These are phyloP conservation scores for Macaranga tanarius DNA, from an alignment of 441 rosid genomes.

Conservation along the genomic window DNA sequence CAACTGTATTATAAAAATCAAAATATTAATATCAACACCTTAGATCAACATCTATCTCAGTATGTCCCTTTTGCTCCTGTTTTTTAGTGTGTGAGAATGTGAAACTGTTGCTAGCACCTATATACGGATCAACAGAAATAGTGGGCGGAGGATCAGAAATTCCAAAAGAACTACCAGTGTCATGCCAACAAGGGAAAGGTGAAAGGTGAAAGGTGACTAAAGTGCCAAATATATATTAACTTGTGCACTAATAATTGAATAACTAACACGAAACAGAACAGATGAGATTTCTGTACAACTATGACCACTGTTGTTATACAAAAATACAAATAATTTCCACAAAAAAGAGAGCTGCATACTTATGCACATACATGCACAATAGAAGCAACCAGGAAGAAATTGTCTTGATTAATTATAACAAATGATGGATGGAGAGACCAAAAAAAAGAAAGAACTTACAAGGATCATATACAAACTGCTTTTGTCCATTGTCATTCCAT, in stretches of 20 bases:
- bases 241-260: neutral
- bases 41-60: too few species aligned
- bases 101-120: neutral
- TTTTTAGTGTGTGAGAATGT: too few species aligned
- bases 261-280: neutral
- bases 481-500: constrained; percentile 99
- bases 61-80: too few species aligned
- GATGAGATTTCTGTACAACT: neutral
- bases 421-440: constrained; percentile 12
- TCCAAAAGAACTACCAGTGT: neutral
- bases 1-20: too few species aligned
- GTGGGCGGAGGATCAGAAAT: neutral
- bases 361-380: neutral
- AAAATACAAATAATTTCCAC: neutral
- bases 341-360: neutral
- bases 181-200: neutral
- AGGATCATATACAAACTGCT: constrained; percentile 92
- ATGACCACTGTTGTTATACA: neutral
- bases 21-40: too few species aligned
- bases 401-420: neutral
- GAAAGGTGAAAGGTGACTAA: neutral
- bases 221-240: neutral
- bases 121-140: neutral
- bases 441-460: constrained; percentile 46
- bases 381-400: constrained; percentile 2